A percentile compares a stretch with the other conserved stretches of the same genome.
phyloP scores from a whole-genome alignment of 176 grass and related monocot species.

The Ampelocalamus luodianensis region DNA sequence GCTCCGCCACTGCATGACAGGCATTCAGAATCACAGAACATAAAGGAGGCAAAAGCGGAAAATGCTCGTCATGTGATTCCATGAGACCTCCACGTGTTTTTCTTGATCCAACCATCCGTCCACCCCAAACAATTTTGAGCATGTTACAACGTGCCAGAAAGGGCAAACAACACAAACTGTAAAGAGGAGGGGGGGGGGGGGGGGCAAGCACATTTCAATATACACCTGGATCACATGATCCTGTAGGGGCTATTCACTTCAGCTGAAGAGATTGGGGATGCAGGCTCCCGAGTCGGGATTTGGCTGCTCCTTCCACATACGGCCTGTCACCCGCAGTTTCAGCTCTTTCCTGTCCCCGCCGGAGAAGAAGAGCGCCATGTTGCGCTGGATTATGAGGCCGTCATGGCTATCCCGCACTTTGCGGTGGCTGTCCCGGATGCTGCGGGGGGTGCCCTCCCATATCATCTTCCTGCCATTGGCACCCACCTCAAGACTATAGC shows the following conservation, averaged over 20 bases:
- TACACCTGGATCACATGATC: conserved; percentile 38
- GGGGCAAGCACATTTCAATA: conserved; percentile 29
- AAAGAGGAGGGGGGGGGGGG: not conserved
- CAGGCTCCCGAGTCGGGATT: conserved; percentile 34
- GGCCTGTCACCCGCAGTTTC: conserved; percentile 42
- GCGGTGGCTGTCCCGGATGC: conserved; percentile 43
- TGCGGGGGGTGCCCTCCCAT: conserved; percentile 41
- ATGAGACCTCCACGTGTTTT: conserved; percentile 5
- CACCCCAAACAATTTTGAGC: conserved; percentile 30
- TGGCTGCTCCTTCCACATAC: conserved; percentile 45
- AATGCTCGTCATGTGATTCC: conserved; percentile 32
- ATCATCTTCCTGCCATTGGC: conserved; percentile 49
- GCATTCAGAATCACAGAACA: not conserved
- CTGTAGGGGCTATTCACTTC: conserved; percentile 3
- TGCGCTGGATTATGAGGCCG: conserved; percentile 42
- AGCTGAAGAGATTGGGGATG: conserved; percentile 46
- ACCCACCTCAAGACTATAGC: conserved; percentile 39
- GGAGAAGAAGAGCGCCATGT: conserved; percentile 47
- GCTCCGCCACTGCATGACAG: no score
- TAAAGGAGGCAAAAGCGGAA: not conserved
- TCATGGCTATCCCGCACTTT: conserved; percentile 46
- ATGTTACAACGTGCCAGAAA: conserved; percentile 32
- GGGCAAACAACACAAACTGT: conserved; percentile 22
- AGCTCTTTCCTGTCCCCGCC: conserved; percentile 39
- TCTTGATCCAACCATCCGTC: not conserved